Conservation (phyloP, 2,329 filamentous ascomycete species). For the Fonsecaea monophora region DNA sequence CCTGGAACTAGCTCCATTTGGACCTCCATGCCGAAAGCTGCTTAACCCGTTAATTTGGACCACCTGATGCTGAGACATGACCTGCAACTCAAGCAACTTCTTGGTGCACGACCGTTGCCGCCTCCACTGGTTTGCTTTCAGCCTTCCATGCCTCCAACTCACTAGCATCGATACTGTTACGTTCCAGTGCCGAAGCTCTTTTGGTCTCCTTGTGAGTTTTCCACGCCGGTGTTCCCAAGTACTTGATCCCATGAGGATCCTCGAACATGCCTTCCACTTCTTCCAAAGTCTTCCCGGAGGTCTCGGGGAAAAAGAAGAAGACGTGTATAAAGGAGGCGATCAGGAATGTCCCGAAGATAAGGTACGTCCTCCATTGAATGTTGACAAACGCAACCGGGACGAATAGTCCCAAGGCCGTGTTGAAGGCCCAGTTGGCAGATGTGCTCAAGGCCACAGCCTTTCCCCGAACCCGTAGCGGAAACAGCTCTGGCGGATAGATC, state of each 20-base stretch:
- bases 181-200: too few relatives aligned
- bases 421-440: constrained; percentile 68
- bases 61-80: too few relatives aligned
- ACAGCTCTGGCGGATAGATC: constrained; percentile 68
- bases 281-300: constrained; percentile 74
- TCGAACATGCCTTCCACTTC: constrained; percentile 50
- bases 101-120: too few relatives aligned
- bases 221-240: too few relatives aligned
- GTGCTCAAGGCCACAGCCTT: constrained; percentile 69
- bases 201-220: too few relatives aligned
- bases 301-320: constrained; percentile 70
- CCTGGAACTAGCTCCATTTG: too few relatives aligned
- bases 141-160: too few relatives aligned
- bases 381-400: constrained; percentile 65
- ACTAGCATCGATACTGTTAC: too few relatives aligned
- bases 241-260: constrained; percentile 23
- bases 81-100: too few relatives aligned
- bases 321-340: constrained; percentile 71
- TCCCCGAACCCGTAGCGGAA: constrained; percentile 66
- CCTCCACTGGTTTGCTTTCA: too few relatives aligned
- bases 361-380: constrained; percentile 68
- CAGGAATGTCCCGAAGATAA: constrained; percentile 78
- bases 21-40: too few relatives aligned
- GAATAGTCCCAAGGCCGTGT: constrained; percentile 61
- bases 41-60: too few relatives aligned